These are phyloP conservation scores for Acer yangbiense DNA, from an alignment of 345 rosid genomes.

Conservation along the genomic window DNA sequence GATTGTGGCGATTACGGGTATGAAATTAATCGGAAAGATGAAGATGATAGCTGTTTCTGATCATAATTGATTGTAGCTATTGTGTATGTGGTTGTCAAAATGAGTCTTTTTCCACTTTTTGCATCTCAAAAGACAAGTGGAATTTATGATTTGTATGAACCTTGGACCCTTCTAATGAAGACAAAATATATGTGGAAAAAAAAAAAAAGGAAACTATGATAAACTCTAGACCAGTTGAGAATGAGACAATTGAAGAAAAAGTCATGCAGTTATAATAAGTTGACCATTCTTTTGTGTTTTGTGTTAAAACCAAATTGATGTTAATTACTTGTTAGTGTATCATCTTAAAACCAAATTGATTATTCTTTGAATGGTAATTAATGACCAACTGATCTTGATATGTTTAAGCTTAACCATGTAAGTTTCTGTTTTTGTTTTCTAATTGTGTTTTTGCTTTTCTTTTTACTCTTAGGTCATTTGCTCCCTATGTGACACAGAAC, in stretches of 20 bases:
- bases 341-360: slow-evolving; percentile 9
- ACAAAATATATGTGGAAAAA: not conserved
- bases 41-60: not conserved
- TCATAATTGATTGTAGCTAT: not conserved
- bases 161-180: slow-evolving; percentile 6
- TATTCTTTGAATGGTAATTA: not conserved
- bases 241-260: slow-evolving; percentile 16
- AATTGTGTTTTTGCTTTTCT: not conserved
- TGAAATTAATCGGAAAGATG: not conserved
- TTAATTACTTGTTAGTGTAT: too few relatives aligned
- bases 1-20: not conserved
- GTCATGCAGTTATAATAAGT: slow-evolving; percentile 4
- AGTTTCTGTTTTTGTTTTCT: not conserved
- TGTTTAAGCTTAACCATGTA: not conserved
- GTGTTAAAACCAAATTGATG: too few relatives aligned
- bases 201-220: not conserved
- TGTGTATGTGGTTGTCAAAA: slow-evolving; percentile 14
- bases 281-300: slow-evolving; percentile 10
- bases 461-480: slow-evolving; percentile 57
- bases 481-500: slow-evolving; percentile 59
- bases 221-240: slow-evolving; percentile 12
- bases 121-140: slow-evolving; percentile 10
- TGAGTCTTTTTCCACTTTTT: slow-evolving; percentile 13
- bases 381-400: not conserved
- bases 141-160: slow-evolving; percentile 6